A percentile compares a stretch with the other conserved stretches of the same genome.
These are phyloP conservation scores for Fragaria iinumae DNA, from an alignment of 306 rosid species.

Conservation along the genomic window DNA sequence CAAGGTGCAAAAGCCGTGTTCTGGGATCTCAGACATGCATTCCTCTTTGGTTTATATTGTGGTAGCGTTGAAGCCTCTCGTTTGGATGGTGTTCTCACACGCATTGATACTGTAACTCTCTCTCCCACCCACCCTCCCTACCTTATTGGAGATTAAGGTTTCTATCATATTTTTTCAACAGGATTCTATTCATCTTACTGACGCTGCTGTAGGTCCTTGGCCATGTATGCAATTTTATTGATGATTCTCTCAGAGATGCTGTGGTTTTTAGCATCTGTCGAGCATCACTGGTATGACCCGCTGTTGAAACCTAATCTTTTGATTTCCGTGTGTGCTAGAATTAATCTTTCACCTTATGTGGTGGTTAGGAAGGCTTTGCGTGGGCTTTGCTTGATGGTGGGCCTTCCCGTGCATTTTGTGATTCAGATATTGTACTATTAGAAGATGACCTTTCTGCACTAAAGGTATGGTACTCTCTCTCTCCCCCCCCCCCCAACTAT, in stretches of 20 bases:
- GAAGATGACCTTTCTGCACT: constrained; percentile 42
- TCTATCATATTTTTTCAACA: constrained; percentile 3
- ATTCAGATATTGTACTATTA: constrained; percentile 40
- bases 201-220: constrained; percentile 40
- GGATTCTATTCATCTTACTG: constrained; percentile 14
- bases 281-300: constrained; percentile 45
- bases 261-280: constrained; percentile 50
- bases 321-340: background rate
- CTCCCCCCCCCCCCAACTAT: background rate
- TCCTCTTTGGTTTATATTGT: constrained; percentile 40
- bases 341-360: constrained; percentile 13
- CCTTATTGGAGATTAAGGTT: background rate
- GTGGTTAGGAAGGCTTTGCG: constrained; percentile 50
- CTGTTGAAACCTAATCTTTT: constrained; percentile 15
- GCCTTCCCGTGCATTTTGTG: constrained; percentile 55
- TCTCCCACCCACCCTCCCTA: background rate
- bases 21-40: constrained; percentile 50
- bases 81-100: constrained; percentile 41
- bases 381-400: constrained; percentile 64
- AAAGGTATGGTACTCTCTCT: constrained; percentile 36
- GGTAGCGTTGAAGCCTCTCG: constrained; percentile 50
- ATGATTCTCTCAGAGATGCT: constrained; percentile 45
- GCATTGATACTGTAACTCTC: constrained; percentile 45
- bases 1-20: constrained; percentile 52
- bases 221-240: constrained; percentile 42